Base-by-base conservation (phyloP, 441 rosid species). In the Erysimum pusillum region DNA sequence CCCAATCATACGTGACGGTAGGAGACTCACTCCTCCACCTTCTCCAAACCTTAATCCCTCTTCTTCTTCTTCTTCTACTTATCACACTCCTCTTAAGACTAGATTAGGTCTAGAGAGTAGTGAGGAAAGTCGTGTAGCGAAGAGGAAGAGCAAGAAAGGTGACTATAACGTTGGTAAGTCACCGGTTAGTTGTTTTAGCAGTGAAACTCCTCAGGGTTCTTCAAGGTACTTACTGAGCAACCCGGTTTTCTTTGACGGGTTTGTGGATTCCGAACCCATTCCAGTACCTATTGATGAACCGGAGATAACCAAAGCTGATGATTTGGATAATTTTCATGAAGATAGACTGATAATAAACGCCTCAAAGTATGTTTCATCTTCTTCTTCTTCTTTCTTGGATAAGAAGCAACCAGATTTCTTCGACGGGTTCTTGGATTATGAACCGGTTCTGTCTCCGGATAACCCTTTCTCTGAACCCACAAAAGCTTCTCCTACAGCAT, bases 1-100 rank as follows among this genome's bases (percentile, higher is more conserved):
- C 46, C 99, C 98, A 25, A 90, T 91, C 76, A 95, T 95, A 81
- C 81, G 93, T 74, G 96, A 92, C 65, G 79, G 84, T n/a, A 85
- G 80, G 66, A 87, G 99, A 79, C 72, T 81, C 59, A 80, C 92
- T 71, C 85, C 84, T 79, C 51, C 83, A 36, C 79, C 85, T 57
- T 81, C 96, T 45, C 66, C 84, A 15, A 79, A 83, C 61, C 90
- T 88, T 38, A 83, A 88, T 63, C 76, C 88, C 32, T 76, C 89
- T 38, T 85, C 88, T 10, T 64, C 85, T 6, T 51, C 48, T 41
- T 70, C 81, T 64, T 59, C 81, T 31, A 60, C 77, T 42, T 73
- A 68, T 39, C 78, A 79, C 56, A 72, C 71, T 67, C 74, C 78
- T 89, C 86, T 34, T 77, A 64, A 36, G 83, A 81, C 76, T 70